Evolutionary conservation across 352 stramenopile species (phyloP).

Genomic region (Phytophthora podocarpi): DNA sequence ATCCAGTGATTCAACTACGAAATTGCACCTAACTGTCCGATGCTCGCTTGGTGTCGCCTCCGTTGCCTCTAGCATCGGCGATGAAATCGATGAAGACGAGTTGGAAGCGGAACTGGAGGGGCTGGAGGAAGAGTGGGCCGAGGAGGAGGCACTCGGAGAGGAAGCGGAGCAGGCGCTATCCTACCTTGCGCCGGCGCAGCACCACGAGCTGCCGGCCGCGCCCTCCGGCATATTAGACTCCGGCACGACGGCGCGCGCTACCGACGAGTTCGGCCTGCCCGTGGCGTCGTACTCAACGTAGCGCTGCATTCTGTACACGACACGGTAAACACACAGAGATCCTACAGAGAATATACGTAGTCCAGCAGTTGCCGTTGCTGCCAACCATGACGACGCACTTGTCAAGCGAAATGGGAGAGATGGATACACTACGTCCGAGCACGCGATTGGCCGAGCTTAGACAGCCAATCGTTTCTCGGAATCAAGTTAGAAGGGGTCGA

Average conservation of each 20-base stretch:
- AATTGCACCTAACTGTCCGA: neutral
- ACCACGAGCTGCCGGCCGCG: constrained; percentile 63
- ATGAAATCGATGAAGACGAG: constrained; percentile 95
- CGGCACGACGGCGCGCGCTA: constrained; percentile 30
- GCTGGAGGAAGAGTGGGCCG: constrained; percentile 93
- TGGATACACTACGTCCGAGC: constrained; percentile 19
- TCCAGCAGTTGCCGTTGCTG: neutral
- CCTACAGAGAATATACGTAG: constrained; percentile 1
- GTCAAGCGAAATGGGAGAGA: constrained; percentile 20
- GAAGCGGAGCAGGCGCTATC: constrained; percentile 58
- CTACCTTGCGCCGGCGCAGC: constrained; percentile 59
- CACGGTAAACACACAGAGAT: no score
- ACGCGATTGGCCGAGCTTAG: constrained; percentile 24
- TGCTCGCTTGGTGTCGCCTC: neutral
- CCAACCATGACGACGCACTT: constrained; percentile 17
- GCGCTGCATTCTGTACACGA: neutral
- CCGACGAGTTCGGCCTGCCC: constrained; percentile 81
- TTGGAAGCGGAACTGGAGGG: constrained; percentile 95
- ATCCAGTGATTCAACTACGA: neutral
- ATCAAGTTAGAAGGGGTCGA: neutral
- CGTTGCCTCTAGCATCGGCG: constrained; percentile 71
- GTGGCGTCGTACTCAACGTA: constrained; percentile 48
- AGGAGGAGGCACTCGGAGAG: constrained; percentile 56
- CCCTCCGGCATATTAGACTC: constrained; percentile 53
- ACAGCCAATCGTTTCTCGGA: constrained; percentile 36